Percentiles rank a stretch among this genome's conserved stretches.
These are phyloP conservation scores for Zygnema cylindricum DNA, from an alignment of 139 green algal species.

Conservation along the genomic window DNA sequence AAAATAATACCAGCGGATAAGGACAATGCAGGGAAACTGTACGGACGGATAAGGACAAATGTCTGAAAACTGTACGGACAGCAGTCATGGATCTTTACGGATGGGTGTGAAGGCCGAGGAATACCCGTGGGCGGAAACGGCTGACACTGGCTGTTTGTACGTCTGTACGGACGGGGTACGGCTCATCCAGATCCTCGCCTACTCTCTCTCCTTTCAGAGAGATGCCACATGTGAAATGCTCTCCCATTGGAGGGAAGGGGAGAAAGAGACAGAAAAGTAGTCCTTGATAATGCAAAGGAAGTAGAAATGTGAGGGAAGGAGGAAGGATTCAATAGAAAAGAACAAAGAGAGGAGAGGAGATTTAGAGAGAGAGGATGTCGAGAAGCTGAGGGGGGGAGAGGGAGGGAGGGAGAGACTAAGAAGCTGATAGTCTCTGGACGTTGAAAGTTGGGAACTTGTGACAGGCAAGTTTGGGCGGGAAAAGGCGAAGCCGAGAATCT, in stretches of 20 bases:
- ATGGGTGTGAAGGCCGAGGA: neutral
- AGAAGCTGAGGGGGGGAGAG: no score
- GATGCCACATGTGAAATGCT: neutral
- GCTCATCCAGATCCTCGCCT: constrained; percentile 35
- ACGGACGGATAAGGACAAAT: neutral
- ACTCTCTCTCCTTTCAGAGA: constrained; percentile 15
- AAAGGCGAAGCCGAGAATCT: no score
- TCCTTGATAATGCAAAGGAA: no score
- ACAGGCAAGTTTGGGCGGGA: no score
- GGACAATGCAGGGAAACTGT: neutral
- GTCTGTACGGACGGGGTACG: constrained; percentile 36
- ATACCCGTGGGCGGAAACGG: constrained; percentile 26
- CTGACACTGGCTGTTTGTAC: neutral
- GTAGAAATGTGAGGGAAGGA: no score
- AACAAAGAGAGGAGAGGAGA: no score
- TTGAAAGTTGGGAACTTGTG: no score
- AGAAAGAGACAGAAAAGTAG: no score
- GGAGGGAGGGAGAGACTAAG: no score
- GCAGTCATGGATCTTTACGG: neutral
- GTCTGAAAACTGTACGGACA: neutral
- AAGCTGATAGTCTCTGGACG: no score
- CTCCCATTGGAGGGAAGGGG: neutral
- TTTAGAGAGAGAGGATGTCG: no score
- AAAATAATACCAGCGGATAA: neutral
- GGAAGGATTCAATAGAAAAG: no score